These are phyloP conservation scores for Discostella stelligera DNA, from an alignment of 352 stramenopile genomes.

Conservation along the genomic window DNA sequence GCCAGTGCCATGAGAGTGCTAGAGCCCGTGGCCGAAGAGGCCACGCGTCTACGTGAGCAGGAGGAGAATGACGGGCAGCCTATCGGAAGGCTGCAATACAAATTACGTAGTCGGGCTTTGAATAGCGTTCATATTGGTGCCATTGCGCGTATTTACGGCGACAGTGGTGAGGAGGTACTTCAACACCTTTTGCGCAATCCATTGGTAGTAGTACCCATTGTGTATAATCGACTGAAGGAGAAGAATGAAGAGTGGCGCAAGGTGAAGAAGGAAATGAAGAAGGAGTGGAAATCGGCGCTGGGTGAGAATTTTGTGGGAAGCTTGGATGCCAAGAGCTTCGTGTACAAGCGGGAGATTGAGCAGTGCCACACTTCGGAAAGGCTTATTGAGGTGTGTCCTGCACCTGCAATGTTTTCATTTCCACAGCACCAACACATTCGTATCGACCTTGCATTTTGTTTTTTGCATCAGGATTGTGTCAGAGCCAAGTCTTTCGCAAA, in stretches of 20 bases:
- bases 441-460: conserved; percentile 2
- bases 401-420: conserved; percentile 9
- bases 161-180: conserved; percentile 89
- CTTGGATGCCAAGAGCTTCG: conserved; percentile 65
- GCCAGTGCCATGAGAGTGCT: conserved; percentile 91
- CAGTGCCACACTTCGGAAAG: conserved; percentile 49
- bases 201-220: conserved; percentile 94
- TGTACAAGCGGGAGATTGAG: conserved; percentile 68
- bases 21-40: conserved; percentile 89
- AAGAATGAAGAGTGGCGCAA: conserved; percentile 97
- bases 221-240: conserved; percentile 96
- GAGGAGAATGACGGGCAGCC: conserved; percentile 83
- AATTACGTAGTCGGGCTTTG: conserved; percentile 86
- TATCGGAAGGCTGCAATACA: conserved; percentile 84
- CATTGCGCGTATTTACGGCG: conserved; percentile 93
- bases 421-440: background rate
- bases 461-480: conserved; percentile 62
- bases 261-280: conserved; percentile 63
- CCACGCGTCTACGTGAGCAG: conserved; percentile 57
- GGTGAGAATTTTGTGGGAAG: conserved; percentile 70
- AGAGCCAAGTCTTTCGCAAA: conserved; percentile 56
- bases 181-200: conserved; percentile 96
- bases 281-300: conserved; percentile 63
- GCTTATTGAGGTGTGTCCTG: conserved; percentile 59
- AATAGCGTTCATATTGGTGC: conserved; percentile 95